A percentile compares a stretch with the other conserved stretches of the same genome.
phyloP scores from a whole-genome alignment of 371 early-diverging fungal species.

The Circinella umbellata region DNA sequence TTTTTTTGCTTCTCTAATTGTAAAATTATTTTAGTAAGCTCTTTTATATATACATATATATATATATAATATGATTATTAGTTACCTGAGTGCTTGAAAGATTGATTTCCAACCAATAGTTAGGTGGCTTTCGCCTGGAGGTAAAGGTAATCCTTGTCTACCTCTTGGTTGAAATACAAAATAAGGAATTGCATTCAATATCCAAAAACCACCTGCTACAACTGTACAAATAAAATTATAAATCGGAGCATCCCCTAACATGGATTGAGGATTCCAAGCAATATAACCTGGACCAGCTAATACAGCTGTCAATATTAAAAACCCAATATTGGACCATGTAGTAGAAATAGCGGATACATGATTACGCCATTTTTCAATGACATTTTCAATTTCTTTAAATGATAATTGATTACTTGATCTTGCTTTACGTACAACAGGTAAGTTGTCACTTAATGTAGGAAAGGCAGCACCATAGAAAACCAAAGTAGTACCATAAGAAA shows the following conservation, averaged over 20 bases:
- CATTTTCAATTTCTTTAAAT: slow-evolving; percentile 25
- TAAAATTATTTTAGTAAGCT: neutral
- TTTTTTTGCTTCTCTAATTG: slow-evolving; percentile 47
- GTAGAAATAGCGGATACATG: slow-evolving; percentile 59
- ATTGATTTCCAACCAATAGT: slow-evolving; percentile 57
- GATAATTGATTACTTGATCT: slow-evolving; percentile 35
- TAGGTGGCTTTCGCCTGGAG: slow-evolving; percentile 33
- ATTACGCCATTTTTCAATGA: slow-evolving; percentile 50
- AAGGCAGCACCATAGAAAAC: slow-evolving; percentile 59
- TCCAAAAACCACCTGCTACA: slow-evolving; percentile 52
- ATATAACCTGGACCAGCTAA: slow-evolving; percentile 47
- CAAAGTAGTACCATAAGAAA: slow-evolving; percentile 52
- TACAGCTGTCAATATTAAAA: slow-evolving; percentile 47
- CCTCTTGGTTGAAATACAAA: slow-evolving; percentile 44
- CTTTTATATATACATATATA: neutral
- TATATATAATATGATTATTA: neutral
- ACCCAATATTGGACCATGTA: slow-evolving; percentile 51
- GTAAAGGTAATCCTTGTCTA: slow-evolving; percentile 46
- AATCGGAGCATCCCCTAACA: slow-evolving; percentile 46
- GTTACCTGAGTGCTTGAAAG: slow-evolving; percentile 33
- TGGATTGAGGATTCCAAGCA: slow-evolving; percentile 30
- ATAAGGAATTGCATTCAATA: slow-evolving; percentile 50
- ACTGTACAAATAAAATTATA: slow-evolving; percentile 50
- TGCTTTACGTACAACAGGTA: slow-evolving; percentile 51
- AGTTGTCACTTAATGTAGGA: slow-evolving; percentile 51